These are phyloP conservation scores for Globisporangium barbulae DNA, from an alignment of 352 stramenopile genomes.

Conservation along the genomic window DNA sequence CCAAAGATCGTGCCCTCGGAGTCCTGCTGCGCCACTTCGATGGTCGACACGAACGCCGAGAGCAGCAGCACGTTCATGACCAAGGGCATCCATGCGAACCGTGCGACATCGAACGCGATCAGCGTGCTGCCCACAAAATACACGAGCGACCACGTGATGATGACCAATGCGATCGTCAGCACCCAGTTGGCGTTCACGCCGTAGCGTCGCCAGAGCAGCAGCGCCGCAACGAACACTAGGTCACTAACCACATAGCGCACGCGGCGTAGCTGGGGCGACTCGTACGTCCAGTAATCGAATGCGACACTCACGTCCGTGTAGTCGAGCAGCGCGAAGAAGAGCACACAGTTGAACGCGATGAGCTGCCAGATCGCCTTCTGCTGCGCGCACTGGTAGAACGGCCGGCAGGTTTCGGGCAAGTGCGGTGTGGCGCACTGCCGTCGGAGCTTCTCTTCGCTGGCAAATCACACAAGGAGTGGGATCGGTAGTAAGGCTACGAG, in stretches of 20 bases:
- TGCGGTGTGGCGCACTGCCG: not conserved
- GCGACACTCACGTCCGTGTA: constrained; percentile 18
- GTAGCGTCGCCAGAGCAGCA: constrained; percentile 23
- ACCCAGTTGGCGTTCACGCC: constrained; percentile 28
- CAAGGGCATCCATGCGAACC: constrained; percentile 15
- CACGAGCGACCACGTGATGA: constrained; percentile 17
- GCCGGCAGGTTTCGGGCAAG: constrained; percentile 17
- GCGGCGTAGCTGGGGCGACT: constrained; percentile 20
- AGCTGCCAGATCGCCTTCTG: constrained; percentile 49
- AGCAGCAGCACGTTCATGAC: constrained; percentile 18
- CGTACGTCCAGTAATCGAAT: not conserved
- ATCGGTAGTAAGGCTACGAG: constrained; percentile 27
- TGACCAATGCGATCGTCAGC: constrained; percentile 10
- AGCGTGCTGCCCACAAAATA: constrained; percentile 18
- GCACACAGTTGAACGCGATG: constrained; percentile 36
- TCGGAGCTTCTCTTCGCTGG: constrained; percentile 19
- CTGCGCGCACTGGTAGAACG: constrained; percentile 26
- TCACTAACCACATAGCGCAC: constrained; percentile 14
- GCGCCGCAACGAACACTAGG: not conserved
- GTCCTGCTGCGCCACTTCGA: constrained; percentile 41
- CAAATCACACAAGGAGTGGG: constrained; percentile 26
- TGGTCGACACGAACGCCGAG: constrained; percentile 31
- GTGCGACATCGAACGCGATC: constrained; percentile 21
- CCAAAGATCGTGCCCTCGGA: constrained; percentile 42
- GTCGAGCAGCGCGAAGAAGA: constrained; percentile 36